Conservation (phyloP, 306 rosid species). For the Luffa acutangula region DNA sequence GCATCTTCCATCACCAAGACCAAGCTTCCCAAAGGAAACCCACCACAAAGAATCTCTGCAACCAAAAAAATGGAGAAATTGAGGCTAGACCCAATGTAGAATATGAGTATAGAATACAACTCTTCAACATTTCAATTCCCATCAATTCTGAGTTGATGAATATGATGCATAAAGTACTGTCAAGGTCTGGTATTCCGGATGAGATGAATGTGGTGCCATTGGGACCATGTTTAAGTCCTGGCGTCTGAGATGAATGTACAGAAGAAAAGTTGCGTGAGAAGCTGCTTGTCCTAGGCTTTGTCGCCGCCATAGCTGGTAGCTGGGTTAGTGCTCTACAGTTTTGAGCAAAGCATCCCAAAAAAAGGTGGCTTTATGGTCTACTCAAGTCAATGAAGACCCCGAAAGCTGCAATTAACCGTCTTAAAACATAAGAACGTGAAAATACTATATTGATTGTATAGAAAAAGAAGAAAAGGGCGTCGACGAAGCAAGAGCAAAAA, state of each 20-base stretch:
- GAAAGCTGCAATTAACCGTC: not conserved
- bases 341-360: not conserved
- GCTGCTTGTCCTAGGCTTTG: conserved; percentile 49
- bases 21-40: conserved; percentile 73
- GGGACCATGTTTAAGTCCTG: conserved; percentile 68
- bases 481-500: not conserved
- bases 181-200: conserved; percentile 75
- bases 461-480: not conserved
- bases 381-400: not conserved
- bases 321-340: conserved; percentile 17
- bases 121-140: not conserved
- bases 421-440: not conserved
- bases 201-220: conserved; percentile 62
- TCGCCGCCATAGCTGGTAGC: conserved; percentile 44
- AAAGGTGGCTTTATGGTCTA: not conserved
- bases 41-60: conserved; percentile 82
- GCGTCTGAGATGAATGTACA: conserved; percentile 30
- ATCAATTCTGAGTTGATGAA: conserved; percentile 1
- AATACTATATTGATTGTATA: not conserved
- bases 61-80: not conserved
- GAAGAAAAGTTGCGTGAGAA: conserved; percentile 60
- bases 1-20: conserved; percentile 91
- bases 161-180: conserved; percentile 35
- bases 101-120: not conserved
- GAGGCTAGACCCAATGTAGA: not conserved